Evolutionary conservation across 176 grass and related monocot genomes (phyloP).

Genomic region (Eragrostis curvula): DNA sequence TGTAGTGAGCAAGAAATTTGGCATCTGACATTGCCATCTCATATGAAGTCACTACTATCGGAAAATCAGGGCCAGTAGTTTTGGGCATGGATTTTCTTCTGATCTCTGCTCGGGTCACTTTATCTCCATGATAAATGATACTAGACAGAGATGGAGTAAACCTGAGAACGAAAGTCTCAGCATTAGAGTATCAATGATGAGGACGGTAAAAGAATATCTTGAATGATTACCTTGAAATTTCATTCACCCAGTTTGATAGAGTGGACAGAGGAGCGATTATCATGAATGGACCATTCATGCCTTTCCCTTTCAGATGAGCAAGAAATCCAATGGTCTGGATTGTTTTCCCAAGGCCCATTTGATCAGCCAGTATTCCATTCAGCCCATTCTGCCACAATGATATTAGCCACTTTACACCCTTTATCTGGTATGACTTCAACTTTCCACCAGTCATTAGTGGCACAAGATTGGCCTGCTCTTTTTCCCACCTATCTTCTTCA

Average conservation of each 20-base stretch:
- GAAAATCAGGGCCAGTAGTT: constrained; percentile 65
- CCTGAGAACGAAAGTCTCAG: constrained; percentile 50
- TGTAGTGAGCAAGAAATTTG: constrained; percentile 71
- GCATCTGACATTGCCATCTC: constrained; percentile 84
- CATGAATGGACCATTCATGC: constrained; percentile 88
- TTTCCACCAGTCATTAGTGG: constrained; percentile 89
- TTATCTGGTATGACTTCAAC: constrained; percentile 97
- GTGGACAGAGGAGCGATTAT: constrained; percentile 96
- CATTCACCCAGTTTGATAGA: constrained; percentile 95
- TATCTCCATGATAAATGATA: constrained; percentile 89
- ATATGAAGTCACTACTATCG: constrained; percentile 84
- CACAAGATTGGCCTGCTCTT: constrained; percentile 82
- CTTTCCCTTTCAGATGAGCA: constrained; percentile 94
- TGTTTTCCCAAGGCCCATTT: constrained; percentile 99
- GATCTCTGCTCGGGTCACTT: constrained; percentile 63
- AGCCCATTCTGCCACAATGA: constrained; percentile 98
- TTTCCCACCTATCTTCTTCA: constrained; percentile 68
- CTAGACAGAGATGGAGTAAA: constrained; percentile 78
- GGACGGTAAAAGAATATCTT: neutral
- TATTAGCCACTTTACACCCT: constrained; percentile 98
- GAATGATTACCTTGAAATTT: constrained; percentile 71
- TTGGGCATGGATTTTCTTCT: constrained; percentile 89
- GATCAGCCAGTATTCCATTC: constrained; percentile 94
- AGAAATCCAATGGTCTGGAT: constrained; percentile 98
- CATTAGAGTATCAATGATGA: constrained; percentile 25